Base-by-base conservation (phyloP, 805 yeast species). In the Pichia nakasei region DNA sequence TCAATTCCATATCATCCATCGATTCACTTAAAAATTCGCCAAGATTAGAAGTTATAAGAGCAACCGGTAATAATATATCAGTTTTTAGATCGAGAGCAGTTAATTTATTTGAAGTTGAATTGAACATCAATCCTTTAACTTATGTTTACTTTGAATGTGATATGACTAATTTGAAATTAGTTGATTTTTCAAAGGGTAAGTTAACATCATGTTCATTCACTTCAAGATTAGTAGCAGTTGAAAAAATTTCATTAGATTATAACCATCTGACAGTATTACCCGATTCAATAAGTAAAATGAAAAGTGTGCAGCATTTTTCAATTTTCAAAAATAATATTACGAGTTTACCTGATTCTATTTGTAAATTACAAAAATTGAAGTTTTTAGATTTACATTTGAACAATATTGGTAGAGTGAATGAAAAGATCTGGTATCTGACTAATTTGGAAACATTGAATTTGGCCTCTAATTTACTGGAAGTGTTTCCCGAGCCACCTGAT, bases 121-220 rank as follows among this genome's bases (percentile, higher is more conserved):
- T 88, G 39, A 88, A 84, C 57, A 76, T 83, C 57, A 89, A 88
- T 59, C 97, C 96, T 5, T 76, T 88, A 44, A 87, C 96, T 0
- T 72, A 75, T 45, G 71, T 85, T 49, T 68, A 68, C 24, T 73
- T 80, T 48, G 76, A 75, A 29, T 60, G 70, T 20, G 59, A 65
- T 17, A 75, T 85, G 59, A 68, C 70, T 11, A 72, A 76, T 48
- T 68, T 88, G 59, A 80, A 87, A 2, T 76, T 79, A 17, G 68
- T 93, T 39, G 87, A 87, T 48, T 66, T 93, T 42, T 77, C 85
- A 9, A 84, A 83, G 55, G 96, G 96, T 1, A 87, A 85, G 54
- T 66, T 93, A 39, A 77, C 96, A 0, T 70, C 85, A 7, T 67
- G 93, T 24, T 82, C 89, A 1, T 76, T 88, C 46, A 69, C 88